Conservation (phyloP, 2,329 filamentous ascomycete species). For the Diplodia seriata region DNA sequence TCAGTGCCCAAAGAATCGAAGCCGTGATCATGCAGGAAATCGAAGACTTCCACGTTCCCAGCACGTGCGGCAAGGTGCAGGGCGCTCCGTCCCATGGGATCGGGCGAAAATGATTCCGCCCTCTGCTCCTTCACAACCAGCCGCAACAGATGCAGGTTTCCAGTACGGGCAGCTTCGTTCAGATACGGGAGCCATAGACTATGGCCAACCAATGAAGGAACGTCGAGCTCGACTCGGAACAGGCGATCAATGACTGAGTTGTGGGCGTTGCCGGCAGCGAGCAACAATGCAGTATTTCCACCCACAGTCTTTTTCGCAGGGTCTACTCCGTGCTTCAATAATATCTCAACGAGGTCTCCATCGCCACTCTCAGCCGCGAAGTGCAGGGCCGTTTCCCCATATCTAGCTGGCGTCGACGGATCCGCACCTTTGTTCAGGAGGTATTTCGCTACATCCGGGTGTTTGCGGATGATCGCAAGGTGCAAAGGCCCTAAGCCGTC, state of each 20-base stretch:
- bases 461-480: neutral
- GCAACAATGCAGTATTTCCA: too few relatives aligned
- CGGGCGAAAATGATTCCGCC: neutral
- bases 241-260: too few relatives aligned
- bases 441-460: neutral
- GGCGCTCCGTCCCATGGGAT: neutral
- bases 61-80: neutral
- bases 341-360: neutral
- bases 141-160: neutral
- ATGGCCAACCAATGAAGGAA: neutral
- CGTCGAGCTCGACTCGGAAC: too few relatives aligned
- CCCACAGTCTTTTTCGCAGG: too few relatives aligned
- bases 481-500: neutral
- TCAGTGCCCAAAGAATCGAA: neutral
- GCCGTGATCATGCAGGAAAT: neutral
- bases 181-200: neutral
- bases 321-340: neutral
- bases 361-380: neutral
- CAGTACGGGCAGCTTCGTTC: neutral
- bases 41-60: neutral
- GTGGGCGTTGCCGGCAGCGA: too few relatives aligned
- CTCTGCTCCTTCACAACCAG: neutral
- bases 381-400: neutral
- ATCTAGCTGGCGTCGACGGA: too few relatives aligned
- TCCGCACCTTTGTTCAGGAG: neutral